Evolutionary conservation across 805 yeast species (phyloP), one percentile per base, ranked within the genome.

Genomic region (Candida pseudofarinosa): DNA sequence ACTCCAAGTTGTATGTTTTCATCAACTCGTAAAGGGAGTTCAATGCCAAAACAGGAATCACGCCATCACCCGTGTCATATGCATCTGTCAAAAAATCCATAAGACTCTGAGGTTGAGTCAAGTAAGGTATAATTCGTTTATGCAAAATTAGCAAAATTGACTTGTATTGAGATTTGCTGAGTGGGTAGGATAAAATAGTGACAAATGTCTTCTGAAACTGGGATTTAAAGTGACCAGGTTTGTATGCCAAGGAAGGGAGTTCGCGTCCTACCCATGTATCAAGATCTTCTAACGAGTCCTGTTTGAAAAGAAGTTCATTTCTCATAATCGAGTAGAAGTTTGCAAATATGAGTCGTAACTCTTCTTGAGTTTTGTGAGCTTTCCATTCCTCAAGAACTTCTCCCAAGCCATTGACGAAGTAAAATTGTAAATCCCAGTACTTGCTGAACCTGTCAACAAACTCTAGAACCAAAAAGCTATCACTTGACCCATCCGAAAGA

Each of bases 1-100:
- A 91, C 56, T 91, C 98, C 53, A 91, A 72, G 58, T 90, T 90
- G 62, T 79, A 80, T 43, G 74, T 72, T 54, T 79, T 86, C 82
- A 91, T 91, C 46, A 91, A 71, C 54, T 81, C 88, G 65, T 88
- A 91, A 40, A 91, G 69, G 8, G 97, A 95, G 61, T 89, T 91
- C 53, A 91, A 73, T 2, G 98, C 83, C 41, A 93, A 66, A 35
- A 91, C 78, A 14, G 90, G 84, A 12, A 83, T 69, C 4, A 83
- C 73, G 48, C 69, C 75, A 19, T 63, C 67, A 30, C 53, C 56
- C 36, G 59, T 55, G 50, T 85, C 74, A 58, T 88, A 90, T 2
- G 95, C 83, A 47, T 87, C 95, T 0, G 97, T 88, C 46, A 91
- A 70, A 59, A 91, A 93, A 67, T 91, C 99, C 97, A 93, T 90